Base-by-base conservation (phyloP, 441 rosid genomes). In the Croton setiger region DNA sequence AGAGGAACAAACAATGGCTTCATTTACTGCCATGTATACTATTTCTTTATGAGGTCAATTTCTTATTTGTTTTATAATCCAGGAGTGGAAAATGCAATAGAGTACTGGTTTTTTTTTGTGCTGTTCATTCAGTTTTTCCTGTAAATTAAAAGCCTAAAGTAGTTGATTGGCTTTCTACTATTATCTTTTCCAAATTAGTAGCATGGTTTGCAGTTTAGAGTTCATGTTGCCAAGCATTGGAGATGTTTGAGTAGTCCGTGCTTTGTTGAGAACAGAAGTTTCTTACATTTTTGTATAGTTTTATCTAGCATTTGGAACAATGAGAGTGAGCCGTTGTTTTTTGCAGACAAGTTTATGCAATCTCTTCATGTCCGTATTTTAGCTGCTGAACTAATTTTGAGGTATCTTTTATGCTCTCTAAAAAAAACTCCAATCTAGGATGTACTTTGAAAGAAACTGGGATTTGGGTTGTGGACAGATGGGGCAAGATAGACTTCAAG, bases 291-390 rank as follows among this genome's bases (percentile, higher is more conserved):
- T 59, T 45, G 27, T 27, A 18, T 39, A 27, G 49, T 43, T 60
- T 69, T 15, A 14, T 53, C 27, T 33, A 57, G 62, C 37, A 49
- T 37, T 60, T 69, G 49, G 31, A 27, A 27, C 13, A 27, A 17
- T 14, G n/a, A 36, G 55, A 59, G 45, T 15, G 56, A 33, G 47
- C 23, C 13, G 4, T 45, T 17, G 4, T 63, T 13, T 23, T 36
- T 15, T 58, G 58, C 21, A 7, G 64, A 39, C 36, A 68, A 68
- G 36, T 68, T 52, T 60, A 39, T 61, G 37, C 43, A 23, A 61
- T 61, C 48, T 52, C 43, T 39, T 62, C 15, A 13, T 17, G 9
- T 60, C 65, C 15, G 4, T 39, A 12, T 41, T 15, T 18, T 17
- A 47, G 73, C 63, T 70, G 12, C 31, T 39, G 18, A 60, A 41